Conservation (phyloP, 169 alveolate species). For the Cryptosporidium viatorum region DNA sequence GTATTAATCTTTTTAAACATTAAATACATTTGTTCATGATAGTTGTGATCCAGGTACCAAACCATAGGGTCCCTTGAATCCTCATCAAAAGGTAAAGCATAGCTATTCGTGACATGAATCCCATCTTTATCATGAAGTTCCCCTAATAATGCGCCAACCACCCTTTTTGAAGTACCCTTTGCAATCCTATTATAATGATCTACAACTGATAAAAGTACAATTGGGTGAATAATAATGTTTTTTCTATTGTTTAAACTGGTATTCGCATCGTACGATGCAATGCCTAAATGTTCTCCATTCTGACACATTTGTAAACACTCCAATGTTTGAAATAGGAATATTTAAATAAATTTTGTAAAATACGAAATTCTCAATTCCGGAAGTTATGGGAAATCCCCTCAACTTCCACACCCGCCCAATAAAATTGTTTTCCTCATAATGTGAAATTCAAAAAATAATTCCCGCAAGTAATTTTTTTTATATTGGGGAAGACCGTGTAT, state of each 20-base stretch:
- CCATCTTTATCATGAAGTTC: constrained; percentile 88
- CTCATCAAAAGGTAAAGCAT: constrained; percentile 99
- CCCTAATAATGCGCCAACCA: constrained; percentile 99
- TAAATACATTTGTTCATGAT: constrained; percentile 94
- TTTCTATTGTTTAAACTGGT: background rate
- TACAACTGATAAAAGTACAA: constrained; percentile 96
- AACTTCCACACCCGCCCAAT: background rate
- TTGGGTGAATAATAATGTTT: constrained; percentile 94
- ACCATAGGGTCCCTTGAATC: constrained; percentile 97
- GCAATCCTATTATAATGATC: constrained; percentile 99
- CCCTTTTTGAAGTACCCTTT: constrained; percentile 94
- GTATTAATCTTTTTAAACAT: constrained; percentile 97
- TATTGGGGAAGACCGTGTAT: too few species aligned
- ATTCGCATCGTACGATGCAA: constrained; percentile 3
- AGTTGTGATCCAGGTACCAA: constrained; percentile 98
- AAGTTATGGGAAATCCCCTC: background rate
- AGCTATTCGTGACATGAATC: constrained; percentile 97
- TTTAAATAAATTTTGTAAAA: background rate
- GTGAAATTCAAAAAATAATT: background rate
- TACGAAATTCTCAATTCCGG: background rate
- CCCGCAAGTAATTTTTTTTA: background rate
- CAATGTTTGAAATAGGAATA: background rate
- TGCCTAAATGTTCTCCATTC: background rate
- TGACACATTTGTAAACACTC: background rate
- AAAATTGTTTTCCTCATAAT: background rate